These are phyloP conservation scores for Rhodosorus marinus DNA, from an alignment of 23 red algal species.

Conservation along the genomic window DNA sequence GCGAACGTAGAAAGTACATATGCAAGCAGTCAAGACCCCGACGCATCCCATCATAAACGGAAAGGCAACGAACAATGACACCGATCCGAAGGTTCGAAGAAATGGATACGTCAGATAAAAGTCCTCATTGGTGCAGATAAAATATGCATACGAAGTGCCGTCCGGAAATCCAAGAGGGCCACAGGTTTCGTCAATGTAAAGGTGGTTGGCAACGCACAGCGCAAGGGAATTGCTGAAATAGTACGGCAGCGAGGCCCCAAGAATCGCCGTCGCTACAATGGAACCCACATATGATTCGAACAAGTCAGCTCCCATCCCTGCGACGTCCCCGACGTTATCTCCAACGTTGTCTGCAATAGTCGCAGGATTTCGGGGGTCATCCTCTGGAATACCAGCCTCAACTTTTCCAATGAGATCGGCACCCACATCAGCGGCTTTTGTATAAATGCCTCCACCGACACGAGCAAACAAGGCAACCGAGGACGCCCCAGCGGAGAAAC, in stretches of 20 bases:
- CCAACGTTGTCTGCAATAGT: conserved; percentile 38
- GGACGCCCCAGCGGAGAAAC: conserved; percentile 40
- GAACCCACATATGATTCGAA: conserved; percentile 24
- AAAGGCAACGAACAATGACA: conserved; percentile 35
- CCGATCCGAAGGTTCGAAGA: conserved; percentile 10
- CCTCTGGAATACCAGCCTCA: conserved; percentile 64
- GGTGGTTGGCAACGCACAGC: conserved; percentile 31
- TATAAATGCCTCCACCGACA: conserved; percentile 65
- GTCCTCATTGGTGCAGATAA: conserved; percentile 20
- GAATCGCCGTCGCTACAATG: conserved; percentile 19
- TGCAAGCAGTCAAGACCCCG: conserved; percentile 4
- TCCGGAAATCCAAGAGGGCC: conserved; percentile 2
- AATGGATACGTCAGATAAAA: conserved; percentile 25
- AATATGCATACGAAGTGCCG: conserved; percentile 24
- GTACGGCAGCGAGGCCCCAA: conserved; percentile 36
- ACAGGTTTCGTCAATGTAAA: conserved; percentile 5
- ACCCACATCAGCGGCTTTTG: conserved; percentile 75
- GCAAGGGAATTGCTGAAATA: conserved; percentile 5
- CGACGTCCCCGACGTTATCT: conserved; percentile 44
- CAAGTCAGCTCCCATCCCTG: conserved; percentile 30
- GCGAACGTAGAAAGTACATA: conserved; percentile 4
- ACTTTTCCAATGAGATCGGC: conserved; percentile 81
- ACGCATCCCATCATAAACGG: conserved; percentile 30
- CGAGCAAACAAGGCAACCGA: conserved; percentile 56
- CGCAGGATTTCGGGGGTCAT: conserved; percentile 69